Percentiles rank a stretch among this genome's conserved stretches.
Conservation (phyloP, 2,329 filamentous ascomycete genomes). For the Ceratocystis harringtonii region DNA sequence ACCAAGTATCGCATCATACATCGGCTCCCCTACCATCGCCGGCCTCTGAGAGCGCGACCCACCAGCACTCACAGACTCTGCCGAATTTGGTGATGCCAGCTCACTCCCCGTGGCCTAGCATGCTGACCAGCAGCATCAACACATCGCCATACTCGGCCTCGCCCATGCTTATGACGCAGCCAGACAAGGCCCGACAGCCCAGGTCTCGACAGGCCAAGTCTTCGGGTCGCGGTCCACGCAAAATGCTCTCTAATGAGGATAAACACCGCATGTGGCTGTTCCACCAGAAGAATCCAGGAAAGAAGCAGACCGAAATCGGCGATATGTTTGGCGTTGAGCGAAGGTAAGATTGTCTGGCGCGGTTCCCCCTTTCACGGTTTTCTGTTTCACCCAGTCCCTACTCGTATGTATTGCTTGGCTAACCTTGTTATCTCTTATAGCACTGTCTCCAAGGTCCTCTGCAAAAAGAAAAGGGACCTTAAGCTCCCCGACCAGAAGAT, state of each 20-base stretch:
- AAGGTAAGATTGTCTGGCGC: conserved; percentile 53
- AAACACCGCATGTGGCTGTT: conserved; percentile 88
- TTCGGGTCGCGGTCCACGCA: conserved; percentile 49
- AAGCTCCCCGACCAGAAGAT: conserved; percentile 53
- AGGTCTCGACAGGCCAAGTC: conserved; percentile 25
- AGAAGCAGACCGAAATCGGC: conserved; percentile 94
- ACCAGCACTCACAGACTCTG: conserved; percentile 41
- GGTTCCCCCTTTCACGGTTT: background rate
- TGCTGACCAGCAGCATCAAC: conserved; percentile 39
- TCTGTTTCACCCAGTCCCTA: background rate
- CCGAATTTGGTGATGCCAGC: conserved; percentile 40
- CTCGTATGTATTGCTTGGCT: background rate
- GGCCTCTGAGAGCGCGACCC: conserved; percentile 24
- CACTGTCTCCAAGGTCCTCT: conserved; percentile 95
- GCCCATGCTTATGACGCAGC: conserved; percentile 2
- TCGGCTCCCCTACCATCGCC: conserved; percentile 1
- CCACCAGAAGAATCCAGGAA: conserved; percentile 73
- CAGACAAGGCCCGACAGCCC: conserved; percentile 22
- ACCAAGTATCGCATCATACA: background rate
- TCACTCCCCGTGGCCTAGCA: conserved; percentile 61
- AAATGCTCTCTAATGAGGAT: conserved; percentile 82
- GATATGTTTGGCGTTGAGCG: conserved; percentile 88
- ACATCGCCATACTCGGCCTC: background rate
- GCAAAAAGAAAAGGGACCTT: conserved; percentile 89
- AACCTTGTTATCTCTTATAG: conserved; percentile 32